Percentiles rank a stretch among this genome's conserved stretches.
These are phyloP conservation scores for Plasmodium adleri DNA, from an alignment of 169 alveolate genomes.

Conservation along the genomic window DNA sequence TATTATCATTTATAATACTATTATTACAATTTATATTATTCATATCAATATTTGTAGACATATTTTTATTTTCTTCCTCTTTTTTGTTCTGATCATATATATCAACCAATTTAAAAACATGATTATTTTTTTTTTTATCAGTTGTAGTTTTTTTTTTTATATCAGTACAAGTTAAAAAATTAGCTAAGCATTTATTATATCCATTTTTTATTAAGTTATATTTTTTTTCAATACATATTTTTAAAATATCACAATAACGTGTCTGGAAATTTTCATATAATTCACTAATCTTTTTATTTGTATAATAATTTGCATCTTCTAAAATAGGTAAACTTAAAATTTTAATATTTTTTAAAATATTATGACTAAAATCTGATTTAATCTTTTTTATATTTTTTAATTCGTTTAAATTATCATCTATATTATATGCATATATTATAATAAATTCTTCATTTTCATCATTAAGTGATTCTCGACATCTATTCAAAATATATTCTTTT, in stretches of 20 bases:
- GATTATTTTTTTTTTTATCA: conserved; percentile 54
- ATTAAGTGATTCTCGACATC: conserved; percentile 28
- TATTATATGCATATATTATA: conserved; percentile 48
- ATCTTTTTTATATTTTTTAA: conserved; percentile 64
- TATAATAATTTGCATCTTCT: conserved; percentile 22
- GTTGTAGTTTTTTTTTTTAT: conserved; percentile 14
- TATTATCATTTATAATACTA: background rate
- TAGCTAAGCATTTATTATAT: conserved; percentile 46
- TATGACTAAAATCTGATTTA: conserved; percentile 59
- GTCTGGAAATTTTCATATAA: conserved; percentile 65
- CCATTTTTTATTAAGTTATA: conserved; percentile 39
- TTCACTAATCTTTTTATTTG: conserved; percentile 50
- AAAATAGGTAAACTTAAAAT: conserved; percentile 57
- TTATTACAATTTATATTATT: background rate
- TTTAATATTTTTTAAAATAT: conserved; percentile 57
- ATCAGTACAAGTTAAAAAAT: conserved; percentile 39
- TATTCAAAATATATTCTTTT: conserved; percentile 44
- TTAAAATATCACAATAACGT: conserved; percentile 47
- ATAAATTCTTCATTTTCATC: conserved; percentile 67
- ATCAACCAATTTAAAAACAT: background rate
- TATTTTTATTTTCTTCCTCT: background rate
- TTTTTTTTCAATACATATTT: conserved; percentile 73
- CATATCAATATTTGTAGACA: background rate
- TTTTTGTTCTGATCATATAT: background rate
- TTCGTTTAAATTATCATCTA: conserved; percentile 59